Evolutionary conservation across 139 green algal genomes (phyloP).

Genomic region (Closterium sp.): DNA sequence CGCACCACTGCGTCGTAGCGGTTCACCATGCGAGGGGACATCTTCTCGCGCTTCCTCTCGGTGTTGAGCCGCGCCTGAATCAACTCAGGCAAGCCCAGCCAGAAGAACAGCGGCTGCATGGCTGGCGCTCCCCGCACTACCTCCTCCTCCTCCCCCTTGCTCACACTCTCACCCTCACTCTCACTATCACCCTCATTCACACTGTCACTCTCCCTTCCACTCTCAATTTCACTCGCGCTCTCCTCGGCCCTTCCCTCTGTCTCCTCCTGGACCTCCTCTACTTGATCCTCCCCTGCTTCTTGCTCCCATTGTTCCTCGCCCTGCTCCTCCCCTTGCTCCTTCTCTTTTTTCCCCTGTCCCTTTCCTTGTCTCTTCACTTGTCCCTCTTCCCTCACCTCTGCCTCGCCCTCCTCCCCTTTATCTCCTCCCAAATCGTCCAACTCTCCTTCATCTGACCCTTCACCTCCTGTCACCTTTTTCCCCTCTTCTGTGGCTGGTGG

Average conservation of each 20-base stretch:
- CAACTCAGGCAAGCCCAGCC: not conserved
- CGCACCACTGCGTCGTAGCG: not conserved
- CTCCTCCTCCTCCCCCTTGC: not conserved
- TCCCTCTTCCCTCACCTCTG: too few relatives aligned
- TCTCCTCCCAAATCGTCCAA: not conserved
- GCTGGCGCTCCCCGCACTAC: not conserved
- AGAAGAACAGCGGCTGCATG: not conserved
- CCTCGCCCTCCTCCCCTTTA: not conserved
- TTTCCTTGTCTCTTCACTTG: not conserved
- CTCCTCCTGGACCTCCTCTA: not conserved
- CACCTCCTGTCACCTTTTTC: not conserved
- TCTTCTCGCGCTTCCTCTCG: not conserved
- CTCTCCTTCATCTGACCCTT: too few relatives aligned
- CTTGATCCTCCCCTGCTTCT: not conserved
- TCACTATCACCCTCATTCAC: too few relatives aligned
- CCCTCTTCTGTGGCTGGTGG: not conserved
- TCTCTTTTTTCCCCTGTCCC: not conserved
- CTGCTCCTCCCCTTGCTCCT: not conserved
- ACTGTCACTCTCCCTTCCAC: too few relatives aligned
- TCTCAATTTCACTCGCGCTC: too few relatives aligned
- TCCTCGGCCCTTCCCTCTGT: not conserved
- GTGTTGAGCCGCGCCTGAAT: constrained; percentile 12
- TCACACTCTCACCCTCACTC: too few relatives aligned
- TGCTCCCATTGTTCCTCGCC: not conserved
- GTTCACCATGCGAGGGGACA: not conserved